Evolutionary conservation across 2,329 filamentous ascomycete species (phyloP), one percentile per base, ranked within the genome.

Genomic region (Aureobasidium lini): DNA sequence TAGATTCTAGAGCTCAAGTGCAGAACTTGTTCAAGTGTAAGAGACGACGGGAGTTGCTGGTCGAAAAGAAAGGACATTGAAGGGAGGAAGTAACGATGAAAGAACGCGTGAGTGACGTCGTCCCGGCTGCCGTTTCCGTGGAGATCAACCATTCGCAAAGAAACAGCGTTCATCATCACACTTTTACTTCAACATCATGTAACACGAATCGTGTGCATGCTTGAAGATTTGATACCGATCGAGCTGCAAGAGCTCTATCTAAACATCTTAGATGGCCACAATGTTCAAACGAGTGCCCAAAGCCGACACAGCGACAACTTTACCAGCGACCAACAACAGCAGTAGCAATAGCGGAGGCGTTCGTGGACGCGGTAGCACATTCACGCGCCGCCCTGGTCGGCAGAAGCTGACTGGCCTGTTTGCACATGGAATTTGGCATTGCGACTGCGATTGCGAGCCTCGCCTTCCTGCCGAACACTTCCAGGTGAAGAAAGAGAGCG

Each of bases 361-460:
- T 37, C 34, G 46, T 34, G 48, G 57, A 31, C 44, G 57, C 13
- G 46, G 57, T 9, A 13, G 44, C 15, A 32, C 15, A 3, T 46
- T 50, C 11, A 53, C 46, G 29, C 47, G 57, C 11, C 36, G 48
- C 23, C 57, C 46, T 36, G 57, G 47, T 37, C 36, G 48, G 13
- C 43, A 59, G 6, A 59, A 16, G 18, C 32, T 48, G 44, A 64
- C 61, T 60, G 71, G 70, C 3, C 57, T 69, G 15, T 73, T 72
- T 60, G 64, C 64, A 10, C 63, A 71, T 57, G 65, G 66, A 11
- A 68, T 74, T 49, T 82, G 79, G 80, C 71, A 76, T 59, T 83
- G 81, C 69, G 79, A 85, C 65, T 86, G 84, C 66, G 79, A 85
- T 65, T 86, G 84, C 66, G 73, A 72, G 10, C 78, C 79, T 9